phyloP scores from a whole-genome alignment of 176 grass and related monocot genomes.

The Raddia guianensis region DNA sequence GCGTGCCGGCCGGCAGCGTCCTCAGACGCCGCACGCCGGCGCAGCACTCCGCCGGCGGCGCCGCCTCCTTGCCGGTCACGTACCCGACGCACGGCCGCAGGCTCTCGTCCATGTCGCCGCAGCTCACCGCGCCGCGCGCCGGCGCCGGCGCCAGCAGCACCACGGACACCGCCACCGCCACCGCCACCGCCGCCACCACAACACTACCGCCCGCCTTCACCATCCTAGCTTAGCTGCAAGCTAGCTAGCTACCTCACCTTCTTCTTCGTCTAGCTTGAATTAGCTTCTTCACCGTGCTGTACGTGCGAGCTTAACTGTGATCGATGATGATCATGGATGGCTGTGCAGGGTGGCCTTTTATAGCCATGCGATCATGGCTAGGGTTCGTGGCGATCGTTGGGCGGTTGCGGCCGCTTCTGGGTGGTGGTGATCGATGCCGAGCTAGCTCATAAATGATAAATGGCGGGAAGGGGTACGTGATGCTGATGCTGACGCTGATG shows the following conservation, averaged over 20 bases:
- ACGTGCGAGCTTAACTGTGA: not conserved
- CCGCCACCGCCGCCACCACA: not conserved
- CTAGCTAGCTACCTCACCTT: too few species aligned
- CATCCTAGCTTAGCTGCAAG: not conserved
- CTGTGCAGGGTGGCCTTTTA: constrained; percentile 36
- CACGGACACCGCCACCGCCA: not conserved
- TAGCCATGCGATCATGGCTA: constrained; percentile 1
- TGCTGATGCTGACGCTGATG: not conserved
- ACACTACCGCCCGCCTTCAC: not conserved
- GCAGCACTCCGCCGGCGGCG: constrained; percentile 48
- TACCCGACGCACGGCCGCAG: constrained; percentile 50
- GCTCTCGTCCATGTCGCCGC: constrained; percentile 48
- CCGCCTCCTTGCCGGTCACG: constrained; percentile 53
- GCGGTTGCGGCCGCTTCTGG: constrained; percentile 6
- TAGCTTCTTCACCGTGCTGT: too few species aligned
- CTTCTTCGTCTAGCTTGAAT: too few species aligned
- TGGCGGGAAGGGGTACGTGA: constrained; percentile 11
- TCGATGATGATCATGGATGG: constrained; percentile 32
- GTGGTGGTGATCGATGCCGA: constrained; percentile 32
- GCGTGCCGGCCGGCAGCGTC: constrained; percentile 36
- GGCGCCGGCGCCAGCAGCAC: not conserved
- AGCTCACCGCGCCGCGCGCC: constrained; percentile 35
- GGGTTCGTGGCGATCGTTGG: constrained; percentile 2
- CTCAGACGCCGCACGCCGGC: constrained; percentile 49
- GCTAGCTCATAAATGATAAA: not conserved